These are phyloP conservation scores for Microthyrium microscopicum DNA, from an alignment of 2,329 filamentous ascomycete genomes.

Conservation along the genomic window DNA sequence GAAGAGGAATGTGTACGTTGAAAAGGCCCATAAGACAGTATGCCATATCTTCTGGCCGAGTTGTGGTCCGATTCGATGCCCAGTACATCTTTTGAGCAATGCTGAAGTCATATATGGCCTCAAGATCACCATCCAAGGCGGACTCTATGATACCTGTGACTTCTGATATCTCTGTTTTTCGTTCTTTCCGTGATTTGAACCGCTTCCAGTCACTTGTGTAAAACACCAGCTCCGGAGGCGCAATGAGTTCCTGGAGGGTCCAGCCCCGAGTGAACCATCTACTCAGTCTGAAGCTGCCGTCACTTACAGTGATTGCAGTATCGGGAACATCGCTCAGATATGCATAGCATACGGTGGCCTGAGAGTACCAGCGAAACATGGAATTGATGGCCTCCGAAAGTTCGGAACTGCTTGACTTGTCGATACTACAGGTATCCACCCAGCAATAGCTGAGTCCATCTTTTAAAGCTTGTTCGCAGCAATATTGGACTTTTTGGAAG, in stretches of 20 bases:
- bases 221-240: background rate
- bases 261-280: conserved; percentile 5
- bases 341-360: conserved; percentile 3
- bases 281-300: conserved; percentile 4
- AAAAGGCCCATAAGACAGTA: conserved; percentile 8
- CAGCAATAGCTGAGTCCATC: conserved; percentile 7
- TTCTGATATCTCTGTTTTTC: background rate
- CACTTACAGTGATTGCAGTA: background rate
- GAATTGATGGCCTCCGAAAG: conserved; percentile 8
- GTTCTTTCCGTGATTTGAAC: background rate
- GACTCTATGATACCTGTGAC: conserved; percentile 1
- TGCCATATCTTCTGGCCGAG: conserved; percentile 6
- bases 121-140: background rate
- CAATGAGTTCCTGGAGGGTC: conserved; percentile 5
- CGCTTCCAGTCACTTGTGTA: background rate
- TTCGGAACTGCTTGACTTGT: conserved; percentile 6
- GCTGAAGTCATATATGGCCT: background rate
- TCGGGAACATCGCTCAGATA: conserved; percentile 1
- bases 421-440: conserved; percentile 9
- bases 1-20: conserved; percentile 8
- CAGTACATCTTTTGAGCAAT: conserved; percentile 8
- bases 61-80: conserved; percentile 5
- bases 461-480: conserved; percentile 6
- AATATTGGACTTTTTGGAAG: conserved; percentile 4
- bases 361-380: conserved; percentile 8